These are phyloP conservation scores for Zoysia matrella DNA, from an alignment of 202 grass and related monocot genomes.

Conservation along the genomic window DNA sequence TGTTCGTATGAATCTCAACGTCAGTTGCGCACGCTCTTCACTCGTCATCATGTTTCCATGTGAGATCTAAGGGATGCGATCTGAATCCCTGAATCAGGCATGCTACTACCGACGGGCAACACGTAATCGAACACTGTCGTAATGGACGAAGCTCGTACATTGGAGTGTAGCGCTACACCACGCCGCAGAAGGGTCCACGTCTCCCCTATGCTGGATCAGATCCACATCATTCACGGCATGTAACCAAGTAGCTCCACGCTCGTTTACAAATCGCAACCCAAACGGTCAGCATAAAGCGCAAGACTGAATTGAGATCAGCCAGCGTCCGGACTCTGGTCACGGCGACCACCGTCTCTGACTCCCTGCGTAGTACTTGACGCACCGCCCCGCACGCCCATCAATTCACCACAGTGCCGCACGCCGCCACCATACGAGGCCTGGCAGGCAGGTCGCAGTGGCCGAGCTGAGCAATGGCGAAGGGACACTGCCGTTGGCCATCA, in stretches of 20 bases:
- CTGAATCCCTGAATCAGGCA: background rate
- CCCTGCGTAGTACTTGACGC: background rate
- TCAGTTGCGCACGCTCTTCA: background rate
- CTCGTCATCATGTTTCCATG: background rate
- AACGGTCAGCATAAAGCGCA: constrained; percentile 4
- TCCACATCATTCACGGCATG: background rate
- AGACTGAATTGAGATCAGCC: background rate
- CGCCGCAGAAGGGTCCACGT: too few relatives aligned
- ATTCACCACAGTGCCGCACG: constrained; percentile 42
- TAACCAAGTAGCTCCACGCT: background rate
- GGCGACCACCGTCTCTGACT: background rate
- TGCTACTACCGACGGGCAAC: background rate
- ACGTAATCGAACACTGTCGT: background rate
- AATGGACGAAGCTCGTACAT: background rate
- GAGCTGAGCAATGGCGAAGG: background rate
- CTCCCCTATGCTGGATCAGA: background rate
- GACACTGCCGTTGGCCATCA: constrained; percentile 38
- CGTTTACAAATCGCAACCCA: background rate
- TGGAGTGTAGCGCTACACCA: background rate
- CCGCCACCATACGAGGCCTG: constrained; percentile 13
- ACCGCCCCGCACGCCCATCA: constrained; percentile 23
- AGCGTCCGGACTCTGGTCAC: background rate
- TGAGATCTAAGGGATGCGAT: background rate
- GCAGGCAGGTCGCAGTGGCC: background rate
- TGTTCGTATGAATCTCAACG: background rate